Evolutionary conservation across 2,329 filamentous ascomycete species (phyloP).

Genomic region (Lasiodiplodia citricola): DNA sequence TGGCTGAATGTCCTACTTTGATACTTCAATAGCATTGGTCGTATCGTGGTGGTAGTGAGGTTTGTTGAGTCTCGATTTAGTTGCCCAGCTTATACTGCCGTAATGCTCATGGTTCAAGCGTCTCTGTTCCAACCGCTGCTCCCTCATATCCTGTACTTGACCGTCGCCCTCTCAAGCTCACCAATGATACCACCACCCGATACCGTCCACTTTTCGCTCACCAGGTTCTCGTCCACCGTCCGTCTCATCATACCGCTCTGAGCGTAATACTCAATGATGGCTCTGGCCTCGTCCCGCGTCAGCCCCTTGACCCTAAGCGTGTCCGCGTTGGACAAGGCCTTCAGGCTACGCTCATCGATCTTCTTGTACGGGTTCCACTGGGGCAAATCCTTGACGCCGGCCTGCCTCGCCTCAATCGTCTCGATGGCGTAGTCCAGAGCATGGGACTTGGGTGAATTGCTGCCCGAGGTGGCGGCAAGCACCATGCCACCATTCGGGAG

Average conservation of each 20-base stretch:
- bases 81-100: not conserved
- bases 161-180: constrained; percentile 76
- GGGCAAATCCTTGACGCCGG: constrained; percentile 38
- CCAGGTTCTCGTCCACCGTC: constrained; percentile 70
- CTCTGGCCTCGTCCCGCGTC: constrained; percentile 74
- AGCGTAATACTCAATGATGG: constrained; percentile 92
- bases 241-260: constrained; percentile 78
- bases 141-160: constrained; percentile 47
- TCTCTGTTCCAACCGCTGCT: not conserved
- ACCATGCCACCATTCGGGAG: constrained; percentile 78
- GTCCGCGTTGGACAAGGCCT: constrained; percentile 51
- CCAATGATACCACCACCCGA: constrained; percentile 82
- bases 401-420: constrained; percentile 51
- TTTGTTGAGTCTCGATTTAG: constrained; percentile 3
- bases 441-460: constrained; percentile 69
- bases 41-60: no score
- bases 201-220: constrained; percentile 84
- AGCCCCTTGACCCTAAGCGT: constrained; percentile 68
- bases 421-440: constrained; percentile 72
- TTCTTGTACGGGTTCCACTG: constrained; percentile 59
- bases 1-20: no score
- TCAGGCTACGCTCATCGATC: constrained; percentile 59
- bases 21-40: no score
- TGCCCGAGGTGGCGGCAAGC: constrained; percentile 74
- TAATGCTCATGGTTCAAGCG: not conserved